A percentile compares a stretch with the other conserved stretches of the same genome.
Conservation (phyloP, 2,329 filamentous ascomycete species). For the Claviceps paspali region DNA sequence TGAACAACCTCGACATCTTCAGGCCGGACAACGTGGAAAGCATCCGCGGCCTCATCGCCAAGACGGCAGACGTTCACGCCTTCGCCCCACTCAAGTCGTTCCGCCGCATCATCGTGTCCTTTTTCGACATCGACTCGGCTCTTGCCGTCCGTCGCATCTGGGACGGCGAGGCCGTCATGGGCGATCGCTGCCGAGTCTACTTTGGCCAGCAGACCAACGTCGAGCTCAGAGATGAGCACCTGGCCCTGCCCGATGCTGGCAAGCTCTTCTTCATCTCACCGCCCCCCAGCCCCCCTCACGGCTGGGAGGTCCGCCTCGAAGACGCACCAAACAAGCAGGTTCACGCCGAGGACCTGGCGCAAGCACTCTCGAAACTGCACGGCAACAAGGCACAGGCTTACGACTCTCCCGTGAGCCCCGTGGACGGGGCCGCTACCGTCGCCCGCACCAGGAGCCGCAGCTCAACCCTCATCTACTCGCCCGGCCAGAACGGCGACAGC, state of each 20-base stretch:
- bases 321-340: constrained; percentile 56
- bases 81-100: constrained; percentile 74
- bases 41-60: constrained; percentile 55
- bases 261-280: constrained; percentile 62
- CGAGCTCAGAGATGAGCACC: constrained; percentile 37
- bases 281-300: constrained; percentile 51
- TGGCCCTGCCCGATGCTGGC: constrained; percentile 52
- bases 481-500: constrained; percentile 37
- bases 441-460: constrained; percentile 37
- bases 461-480: constrained; percentile 51
- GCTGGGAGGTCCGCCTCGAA: constrained; percentile 53
- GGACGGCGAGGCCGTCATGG: constrained; percentile 60
- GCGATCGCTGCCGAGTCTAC: constrained; percentile 53
- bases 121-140: constrained; percentile 54
- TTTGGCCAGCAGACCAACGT: constrained; percentile 49
- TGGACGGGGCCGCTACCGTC: constrained; percentile 13
- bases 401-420: constrained; percentile 17
- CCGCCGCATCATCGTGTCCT: constrained; percentile 66
- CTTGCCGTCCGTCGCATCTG: constrained; percentile 56
- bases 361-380: constrained; percentile 47
- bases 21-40: constrained; percentile 55
- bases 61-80: constrained; percentile 57
- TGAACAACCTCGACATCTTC: constrained; percentile 60
- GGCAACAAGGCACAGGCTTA: constrained; percentile 20
- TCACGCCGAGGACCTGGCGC: constrained; percentile 53